Evolutionary conservation across 331 rosid species (phyloP), one percentile per base, ranked within the genome.

Genomic region (Rosa hybrid): DNA sequence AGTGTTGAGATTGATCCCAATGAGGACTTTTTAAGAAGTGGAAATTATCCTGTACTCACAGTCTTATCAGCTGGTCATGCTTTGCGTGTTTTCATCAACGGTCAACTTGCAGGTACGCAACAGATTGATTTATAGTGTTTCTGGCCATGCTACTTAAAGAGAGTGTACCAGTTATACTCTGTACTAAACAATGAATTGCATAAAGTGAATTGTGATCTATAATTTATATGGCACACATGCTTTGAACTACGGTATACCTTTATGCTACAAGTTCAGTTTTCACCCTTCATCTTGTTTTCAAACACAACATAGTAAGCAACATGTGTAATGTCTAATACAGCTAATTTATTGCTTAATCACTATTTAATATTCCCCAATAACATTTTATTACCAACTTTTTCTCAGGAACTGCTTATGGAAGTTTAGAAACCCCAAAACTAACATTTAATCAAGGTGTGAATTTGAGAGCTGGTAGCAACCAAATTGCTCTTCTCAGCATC

Each of bases 11-110:
- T 94, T 80, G 89, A 85, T 79, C 20, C 90, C 62, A 87, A 82
- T 11, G 98, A 94, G 86, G 88, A 83, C 60, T 92, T 89, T 57
- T 90, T 94, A 78, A 85, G 89, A 81, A 90, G 78, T 21, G 96
- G 98, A 85, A 89, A 83, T 42, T 70, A 83, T 80, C 98, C 96
- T 30, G 80, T 82, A 80, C 93, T 94, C 76, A 90, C 94, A 0
- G 86, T 90, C 74, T 80, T 88, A 44, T 94, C 98, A 72, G 98
- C 97, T 74, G 98, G 98, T 21, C 98, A 94, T 87, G 96, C 97
- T 84, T 80, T 94, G 84, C 97, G 91, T 82, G 96, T 94, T 83
- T 94, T 94, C 70, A 68, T 92, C 82, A 92, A 94, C 39, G 90
- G 90, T 82, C 93, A 87, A 75, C 92, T 90, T 8, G 83, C 97